Evolutionary conservation across 768 basidiomycete genomes (phyloP), one percentile per base, ranked within the genome.

Genomic region (Lentinus brumalis): DNA sequence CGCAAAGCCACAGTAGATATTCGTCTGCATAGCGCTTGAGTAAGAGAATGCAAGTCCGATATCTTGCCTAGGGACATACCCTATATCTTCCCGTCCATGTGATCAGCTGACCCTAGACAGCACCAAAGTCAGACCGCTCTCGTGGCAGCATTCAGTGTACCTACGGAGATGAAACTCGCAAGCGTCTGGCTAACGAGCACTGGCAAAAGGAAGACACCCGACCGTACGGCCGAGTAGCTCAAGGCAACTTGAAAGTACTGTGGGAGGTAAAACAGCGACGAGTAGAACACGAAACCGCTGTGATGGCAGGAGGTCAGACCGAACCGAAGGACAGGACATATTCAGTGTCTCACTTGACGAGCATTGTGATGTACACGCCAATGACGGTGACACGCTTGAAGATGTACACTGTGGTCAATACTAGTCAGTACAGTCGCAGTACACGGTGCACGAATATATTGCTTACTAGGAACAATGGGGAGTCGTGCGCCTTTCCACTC

Each of bases 231-330:
- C 8, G 83, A 81, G 61, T 82, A 85, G 5, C 85, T 86, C n/a
- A 86, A 73, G 4, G 83, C 87, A 9, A 89, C 83, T 73, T 91
- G 89, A 73, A 90, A 88, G 69, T 84, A 91, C 63, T 88, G 86
- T 1, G 91, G 89, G 0, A 92, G 79, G 66, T 89, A 90, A 71
- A 85, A 90, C 12, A 89, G 69, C 9, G 86, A 81, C 16, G 83
- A 86, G 71, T 81, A 86, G 70, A 85, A 86, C 3, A 86, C 76
- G 62, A 86, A 81, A 29, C 84, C 85, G 51, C 85, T 87, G 59
- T 9, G 14, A 53, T 0, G 11, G 18, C 47, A 40, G 8, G 9
- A 12, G 26, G 56, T 38, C 18, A 50, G 38, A 31, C 1, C 12
- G n/a, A 42, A 16, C n/a, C 9, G 29, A 14, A 8, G 3, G 18